Percentiles rank a stretch among this genome's conserved stretches.
Conservation (phyloP, 306 rosid species). For the Rosa rugosa region DNA sequence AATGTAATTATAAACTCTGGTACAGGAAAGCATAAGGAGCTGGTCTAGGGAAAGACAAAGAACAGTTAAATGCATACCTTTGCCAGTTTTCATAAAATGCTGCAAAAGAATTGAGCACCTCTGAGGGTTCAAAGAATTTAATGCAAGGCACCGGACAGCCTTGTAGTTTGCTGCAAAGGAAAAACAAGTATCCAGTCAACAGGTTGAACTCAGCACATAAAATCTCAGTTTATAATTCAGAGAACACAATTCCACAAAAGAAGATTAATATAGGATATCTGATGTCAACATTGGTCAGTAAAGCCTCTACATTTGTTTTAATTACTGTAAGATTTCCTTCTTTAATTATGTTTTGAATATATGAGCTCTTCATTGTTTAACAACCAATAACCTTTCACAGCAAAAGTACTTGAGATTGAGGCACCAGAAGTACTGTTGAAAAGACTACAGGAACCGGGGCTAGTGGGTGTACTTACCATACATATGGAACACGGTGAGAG, state of each 20-base stretch:
- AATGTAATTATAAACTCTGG: neutral
- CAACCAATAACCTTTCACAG: no score
- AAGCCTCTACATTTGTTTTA: neutral
- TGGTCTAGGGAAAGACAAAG: slow-evolving; percentile 10
- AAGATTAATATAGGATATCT: neutral
- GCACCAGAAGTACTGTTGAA: neutral
- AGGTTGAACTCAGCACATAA: slow-evolving; percentile 5
- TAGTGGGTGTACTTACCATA: slow-evolving; percentile 52
- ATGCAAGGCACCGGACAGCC: slow-evolving; percentile 82
- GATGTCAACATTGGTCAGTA: neutral
- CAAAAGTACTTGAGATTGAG: neutral
- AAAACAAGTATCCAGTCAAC: slow-evolving; percentile 3
- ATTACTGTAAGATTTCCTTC: neutral
- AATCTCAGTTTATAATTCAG: neutral
- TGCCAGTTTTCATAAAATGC: slow-evolving; percentile 63
- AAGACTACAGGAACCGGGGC: neutral
- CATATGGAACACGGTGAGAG: slow-evolving; percentile 80
- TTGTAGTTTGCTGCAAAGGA: slow-evolving; percentile 69
- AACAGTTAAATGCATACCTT: slow-evolving; percentile 47
- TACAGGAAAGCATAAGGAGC: neutral
- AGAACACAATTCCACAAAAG: neutral
- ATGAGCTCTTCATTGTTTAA: no score
- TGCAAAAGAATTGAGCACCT: slow-evolving; percentile 78
- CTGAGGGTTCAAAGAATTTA: slow-evolving; percentile 76
- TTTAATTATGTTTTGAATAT: no score